A percentile compares a stretch with the other conserved stretches of the same genome.
These are phyloP conservation scores for Colletotrichum simmondsii DNA, from an alignment of 2,329 filamentous ascomycete species.

Conservation along the genomic window DNA sequence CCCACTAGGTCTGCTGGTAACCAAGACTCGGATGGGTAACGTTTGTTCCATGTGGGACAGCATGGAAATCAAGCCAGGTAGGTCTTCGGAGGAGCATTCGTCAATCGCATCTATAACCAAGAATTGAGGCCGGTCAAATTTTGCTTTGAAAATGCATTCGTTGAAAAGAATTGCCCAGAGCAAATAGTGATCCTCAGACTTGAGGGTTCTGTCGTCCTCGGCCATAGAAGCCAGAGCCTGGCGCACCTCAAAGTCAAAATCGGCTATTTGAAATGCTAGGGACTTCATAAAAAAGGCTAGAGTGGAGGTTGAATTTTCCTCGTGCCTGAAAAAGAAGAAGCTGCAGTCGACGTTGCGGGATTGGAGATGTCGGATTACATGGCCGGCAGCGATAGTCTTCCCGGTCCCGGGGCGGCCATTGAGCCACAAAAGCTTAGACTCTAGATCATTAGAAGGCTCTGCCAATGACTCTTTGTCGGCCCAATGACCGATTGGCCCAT, in stretches of 20 bases:
- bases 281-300: background rate
- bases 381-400: conserved; percentile 40
- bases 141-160: background rate
- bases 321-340: conserved; percentile 40
- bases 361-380: conserved; percentile 39
- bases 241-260: background rate
- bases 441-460: background rate
- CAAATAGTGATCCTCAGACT: background rate
- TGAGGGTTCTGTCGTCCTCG: background rate
- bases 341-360: conserved; percentile 37
- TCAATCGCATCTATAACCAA: background rate
- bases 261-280: background rate
- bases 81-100: background rate
- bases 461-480: background rate
- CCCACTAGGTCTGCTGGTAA: background rate
- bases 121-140: background rate
- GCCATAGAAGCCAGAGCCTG: background rate
- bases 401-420: conserved; percentile 41
- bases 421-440: conserved; percentile 33
- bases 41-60: background rate
- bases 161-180: background rate
- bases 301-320: background rate
- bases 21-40: background rate
- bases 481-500: background rate
- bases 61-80: background rate